Evolutionary conservation across 305 asterid genomes (phyloP).

Genomic region (Rubia tinctorum): DNA sequence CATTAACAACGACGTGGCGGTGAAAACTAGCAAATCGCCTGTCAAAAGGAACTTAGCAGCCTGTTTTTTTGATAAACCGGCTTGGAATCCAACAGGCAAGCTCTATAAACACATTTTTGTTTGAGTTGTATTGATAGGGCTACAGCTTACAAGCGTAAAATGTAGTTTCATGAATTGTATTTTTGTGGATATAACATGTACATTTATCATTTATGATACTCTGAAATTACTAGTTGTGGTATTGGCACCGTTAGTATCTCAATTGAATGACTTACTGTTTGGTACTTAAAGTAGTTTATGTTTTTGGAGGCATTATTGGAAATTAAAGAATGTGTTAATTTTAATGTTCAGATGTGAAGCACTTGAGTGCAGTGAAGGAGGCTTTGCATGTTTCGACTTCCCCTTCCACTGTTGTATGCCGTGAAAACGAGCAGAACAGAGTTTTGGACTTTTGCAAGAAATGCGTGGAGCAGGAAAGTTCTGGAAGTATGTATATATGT

Average conservation of each 20-base stretch:
- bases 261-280: neutral
- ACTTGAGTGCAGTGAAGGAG: constrained; percentile 69
- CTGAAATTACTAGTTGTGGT: neutral
- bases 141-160: neutral
- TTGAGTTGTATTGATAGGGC: neutral
- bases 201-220: too few species aligned
- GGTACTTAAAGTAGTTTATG: neutral
- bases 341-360: constrained; percentile 53
- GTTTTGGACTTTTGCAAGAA: constrained; percentile 75
- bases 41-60: constrained; percentile 44
- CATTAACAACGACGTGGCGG: constrained; percentile 21
- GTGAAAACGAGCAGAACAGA: constrained; percentile 67
- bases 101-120: neutral
- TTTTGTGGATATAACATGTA: too few species aligned
- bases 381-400: constrained; percentile 79
- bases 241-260: neutral
- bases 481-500: constrained; percentile 82
- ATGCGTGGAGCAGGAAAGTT: constrained; percentile 59
- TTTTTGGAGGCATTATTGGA: neutral
- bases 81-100: constrained; percentile 78
- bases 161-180: neutral
- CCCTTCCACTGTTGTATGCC: constrained; percentile 55
- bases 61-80: constrained; percentile 38
- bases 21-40: constrained; percentile 32
- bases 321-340: neutral